phyloP scores from a whole-genome alignment of 2,329 filamentous ascomycete genomes.

The Dactylellina parvicollis region DNA sequence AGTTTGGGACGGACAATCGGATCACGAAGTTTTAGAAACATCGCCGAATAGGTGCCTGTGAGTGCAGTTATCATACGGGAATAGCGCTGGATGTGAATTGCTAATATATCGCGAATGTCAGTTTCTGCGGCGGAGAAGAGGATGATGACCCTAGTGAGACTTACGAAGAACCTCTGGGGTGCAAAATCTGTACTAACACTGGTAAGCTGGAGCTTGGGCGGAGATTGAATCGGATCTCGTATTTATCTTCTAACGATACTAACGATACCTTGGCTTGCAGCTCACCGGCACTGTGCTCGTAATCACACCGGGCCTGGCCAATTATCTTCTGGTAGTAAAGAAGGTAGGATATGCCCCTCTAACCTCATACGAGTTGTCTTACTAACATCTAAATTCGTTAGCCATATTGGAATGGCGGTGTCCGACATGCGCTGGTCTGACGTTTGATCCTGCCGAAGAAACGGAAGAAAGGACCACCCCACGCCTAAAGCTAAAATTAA shows the following conservation, averaged over 20 bases:
- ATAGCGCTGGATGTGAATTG: not conserved
- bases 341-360: slow-evolving; percentile 53
- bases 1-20: slow-evolving; percentile 44
- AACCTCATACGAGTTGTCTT: slow-evolving; percentile 18
- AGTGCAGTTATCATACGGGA: not conserved
- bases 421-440: slow-evolving; percentile 62
- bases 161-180: slow-evolving; percentile 81
- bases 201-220: slow-evolving; percentile 70
- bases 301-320: slow-evolving; percentile 72
- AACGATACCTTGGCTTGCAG: slow-evolving; percentile 66
- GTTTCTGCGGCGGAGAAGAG: slow-evolving; percentile 84
- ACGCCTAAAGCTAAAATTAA: slow-evolving; percentile 41
- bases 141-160: slow-evolving; percentile 83
- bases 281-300: slow-evolving; percentile 88
- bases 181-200: slow-evolving; percentile 78
- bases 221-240: slow-evolving; percentile 58
- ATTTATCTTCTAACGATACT: not conserved
- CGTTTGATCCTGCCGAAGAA: slow-evolving; percentile 33
- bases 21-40: slow-evolving; percentile 20
- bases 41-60: slow-evolving; percentile 33
- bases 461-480: slow-evolving; percentile 36
- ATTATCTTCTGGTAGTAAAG: slow-evolving; percentile 59
- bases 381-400: slow-evolving; percentile 57
- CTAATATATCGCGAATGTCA: slow-evolving; percentile 58
- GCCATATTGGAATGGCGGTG: slow-evolving; percentile 72